Conservation (phyloP, 2,329 filamentous ascomycete genomes). For the Claviceps lovelessii region DNA sequence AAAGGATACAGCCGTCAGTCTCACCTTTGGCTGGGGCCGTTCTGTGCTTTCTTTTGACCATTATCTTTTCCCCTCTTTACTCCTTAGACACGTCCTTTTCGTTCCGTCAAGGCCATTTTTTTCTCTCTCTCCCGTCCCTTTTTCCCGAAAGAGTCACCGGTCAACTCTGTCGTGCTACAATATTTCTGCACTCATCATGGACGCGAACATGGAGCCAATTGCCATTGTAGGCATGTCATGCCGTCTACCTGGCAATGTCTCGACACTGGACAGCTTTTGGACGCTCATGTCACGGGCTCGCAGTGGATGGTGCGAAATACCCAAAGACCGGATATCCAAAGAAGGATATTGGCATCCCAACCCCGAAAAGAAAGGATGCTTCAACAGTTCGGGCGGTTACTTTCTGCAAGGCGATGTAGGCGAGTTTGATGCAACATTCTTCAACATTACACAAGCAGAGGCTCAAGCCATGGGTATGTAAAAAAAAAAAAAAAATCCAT, state of each 20-base stretch:
- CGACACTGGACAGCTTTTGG: constrained; percentile 30
- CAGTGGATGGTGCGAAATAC: constrained; percentile 27
- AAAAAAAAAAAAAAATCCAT: not conserved
- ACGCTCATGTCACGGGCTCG: constrained; percentile 26
- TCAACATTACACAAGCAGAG: constrained; percentile 36
- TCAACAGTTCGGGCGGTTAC: constrained; percentile 23
- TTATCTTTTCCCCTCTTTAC: not conserved
- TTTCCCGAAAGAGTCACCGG: not conserved
- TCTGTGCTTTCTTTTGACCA: not conserved
- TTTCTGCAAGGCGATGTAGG: constrained; percentile 31
- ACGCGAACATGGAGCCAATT: constrained; percentile 17
- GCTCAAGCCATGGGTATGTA: constrained; percentile 29
- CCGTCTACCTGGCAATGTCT: constrained; percentile 29
- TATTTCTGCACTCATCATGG: constrained; percentile 3
- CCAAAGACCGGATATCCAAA: constrained; percentile 32
- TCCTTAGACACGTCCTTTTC: not conserved
- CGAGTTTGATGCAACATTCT: constrained; percentile 38
- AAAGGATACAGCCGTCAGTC: not conserved
- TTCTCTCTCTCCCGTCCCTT: not conserved
- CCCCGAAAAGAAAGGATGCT: constrained; percentile 25
- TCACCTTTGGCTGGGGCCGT: not conserved
- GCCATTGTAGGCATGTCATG: constrained; percentile 35
- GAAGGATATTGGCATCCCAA: constrained; percentile 28
- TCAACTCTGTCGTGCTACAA: not conserved
- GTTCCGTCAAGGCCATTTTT: not conserved